Evolutionary conservation across 208 protist species (phyloP), one percentile per base, ranked within the genome.

Genomic region (Trypanosoma theileri): DNA sequence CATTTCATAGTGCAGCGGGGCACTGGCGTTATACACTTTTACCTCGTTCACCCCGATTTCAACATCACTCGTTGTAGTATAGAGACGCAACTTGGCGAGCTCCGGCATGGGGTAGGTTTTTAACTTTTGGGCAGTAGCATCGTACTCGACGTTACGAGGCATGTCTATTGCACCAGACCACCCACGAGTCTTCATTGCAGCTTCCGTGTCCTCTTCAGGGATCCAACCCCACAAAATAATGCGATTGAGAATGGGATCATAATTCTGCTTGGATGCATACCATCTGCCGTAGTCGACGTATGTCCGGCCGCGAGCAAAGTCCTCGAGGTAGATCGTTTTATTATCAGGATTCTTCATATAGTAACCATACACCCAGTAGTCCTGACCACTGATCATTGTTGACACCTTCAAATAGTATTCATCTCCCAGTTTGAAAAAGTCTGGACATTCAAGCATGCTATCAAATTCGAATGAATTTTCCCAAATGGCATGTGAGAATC

Each of bases 161-260:
- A 88, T 63, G 76, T 78, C 80, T 59, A 82, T 73, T 50, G 82
- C 68, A 19, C 76, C 82, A 16, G 79, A 82, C 79, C 82, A 85
- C 51, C 75, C 82, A 35, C 28, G 28, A 35, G 28, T 8, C 28
- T 6, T 35, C 45, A 72, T 74, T 16, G 46, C 69, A 56, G 78
- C 50, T 35, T 35, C 28, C 48, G 22, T 74, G 52, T 82, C 62
- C 65, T 86, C 77, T 41, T 89, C 80, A 65, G 73, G 73, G 28
- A 35, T 35, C 6, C 80, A 85, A 61, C 80, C 80, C 73, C 77
- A 84, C 13, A 89, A 59, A 52, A 72, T 69, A 68, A 71, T 77
- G 61, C 74, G 65, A 52, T 83, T 76, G 13, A 82, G 71, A 66
- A 83, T 83, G 22, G 75, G 70, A 69, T 85, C 82, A 55, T 72